Conservation (phyloP, 768 basidiomycete genomes). For the Hirschioporus abietinus region DNA sequence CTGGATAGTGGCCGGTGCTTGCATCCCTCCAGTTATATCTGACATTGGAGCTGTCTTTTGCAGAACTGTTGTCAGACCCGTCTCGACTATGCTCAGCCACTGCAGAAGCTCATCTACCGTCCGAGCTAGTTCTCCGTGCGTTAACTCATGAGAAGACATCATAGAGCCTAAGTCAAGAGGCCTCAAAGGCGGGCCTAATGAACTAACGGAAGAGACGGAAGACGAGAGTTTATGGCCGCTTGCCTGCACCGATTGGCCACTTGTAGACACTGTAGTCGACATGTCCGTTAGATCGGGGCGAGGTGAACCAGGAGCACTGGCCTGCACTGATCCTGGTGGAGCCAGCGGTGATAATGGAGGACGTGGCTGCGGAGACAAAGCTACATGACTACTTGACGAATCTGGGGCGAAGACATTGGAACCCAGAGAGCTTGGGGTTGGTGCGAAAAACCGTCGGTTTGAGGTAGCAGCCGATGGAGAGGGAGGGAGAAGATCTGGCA, state of each 20-base stretch:
- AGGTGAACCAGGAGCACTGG: not conserved
- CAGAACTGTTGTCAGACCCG: constrained; percentile 63
- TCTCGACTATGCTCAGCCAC: constrained; percentile 74
- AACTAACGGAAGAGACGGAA: constrained; percentile 30
- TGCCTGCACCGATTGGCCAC: not conserved
- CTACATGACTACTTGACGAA: not conserved
- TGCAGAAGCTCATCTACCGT: constrained; percentile 70
- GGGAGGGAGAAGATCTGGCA: constrained; percentile 66
- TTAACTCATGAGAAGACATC: constrained; percentile 48
- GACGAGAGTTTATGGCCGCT: constrained; percentile 20
- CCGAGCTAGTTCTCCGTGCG: constrained; percentile 63
- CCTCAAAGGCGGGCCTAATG: constrained; percentile 42
- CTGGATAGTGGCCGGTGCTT: not conserved
- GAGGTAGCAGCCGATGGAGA: constrained; percentile 51
- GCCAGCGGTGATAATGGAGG: not conserved
- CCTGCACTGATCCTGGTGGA: not conserved
- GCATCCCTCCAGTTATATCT: not conserved
- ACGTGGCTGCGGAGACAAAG: not conserved
- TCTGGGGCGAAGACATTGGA: constrained; percentile 17
- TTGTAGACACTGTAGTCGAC: constrained; percentile 11
- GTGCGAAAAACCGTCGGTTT: constrained; percentile 30
- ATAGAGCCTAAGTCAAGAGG: constrained; percentile 66
- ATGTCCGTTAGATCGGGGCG: constrained; percentile 15
- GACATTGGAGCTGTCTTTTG: constrained; percentile 31
- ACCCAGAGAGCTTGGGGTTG: constrained; percentile 35